A percentile compares a stretch with the other conserved stretches of the same genome.
These are phyloP conservation scores for Antrodiella citrinella DNA, from an alignment of 768 basidiomycete species.

Conservation along the genomic window DNA sequence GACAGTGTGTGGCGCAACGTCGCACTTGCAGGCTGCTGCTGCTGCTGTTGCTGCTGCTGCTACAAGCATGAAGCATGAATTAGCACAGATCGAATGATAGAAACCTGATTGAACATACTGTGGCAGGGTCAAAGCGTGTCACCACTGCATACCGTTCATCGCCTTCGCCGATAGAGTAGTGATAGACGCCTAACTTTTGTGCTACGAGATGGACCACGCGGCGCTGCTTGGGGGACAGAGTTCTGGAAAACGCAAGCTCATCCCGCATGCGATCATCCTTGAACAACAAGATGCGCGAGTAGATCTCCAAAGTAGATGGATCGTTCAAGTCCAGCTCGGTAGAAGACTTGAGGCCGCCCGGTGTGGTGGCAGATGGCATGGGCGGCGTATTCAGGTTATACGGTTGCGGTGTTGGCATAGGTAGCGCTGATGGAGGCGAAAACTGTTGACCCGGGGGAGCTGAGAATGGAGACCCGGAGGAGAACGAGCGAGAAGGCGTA, in stretches of 20 bases:
- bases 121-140: conserved; percentile 79
- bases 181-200: conserved; percentile 92
- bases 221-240: conserved; percentile 76
- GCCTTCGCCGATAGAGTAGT: conserved; percentile 88
- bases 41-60: conserved; percentile 28
- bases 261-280: conserved; percentile 97
- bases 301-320: conserved; percentile 91
- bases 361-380: conserved; percentile 43
- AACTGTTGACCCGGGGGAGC: conserved; percentile 49
- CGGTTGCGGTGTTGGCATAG: conserved; percentile 31
- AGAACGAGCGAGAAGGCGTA: conserved; percentile 69
- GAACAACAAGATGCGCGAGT: conserved; percentile 92
- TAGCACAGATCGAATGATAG: not conserved
- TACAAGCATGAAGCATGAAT: not conserved
- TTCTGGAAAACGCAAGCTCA: conserved; percentile 92
- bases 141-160: conserved; percentile 93
- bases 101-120: conserved; percentile 34
- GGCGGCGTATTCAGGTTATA: conserved; percentile 42
- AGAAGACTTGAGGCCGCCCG: conserved; percentile 61
- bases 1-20: conserved; percentile 63
- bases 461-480: conserved; percentile 44
- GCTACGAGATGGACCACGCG: conserved; percentile 93
- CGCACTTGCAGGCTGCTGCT: conserved; percentile 17
- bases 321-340: conserved; percentile 93
- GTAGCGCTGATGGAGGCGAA: conserved; percentile 47